These are phyloP conservation scores for Silene uniflora DNA, from an alignment of 148 eudicot genomes.

Conservation along the genomic window DNA sequence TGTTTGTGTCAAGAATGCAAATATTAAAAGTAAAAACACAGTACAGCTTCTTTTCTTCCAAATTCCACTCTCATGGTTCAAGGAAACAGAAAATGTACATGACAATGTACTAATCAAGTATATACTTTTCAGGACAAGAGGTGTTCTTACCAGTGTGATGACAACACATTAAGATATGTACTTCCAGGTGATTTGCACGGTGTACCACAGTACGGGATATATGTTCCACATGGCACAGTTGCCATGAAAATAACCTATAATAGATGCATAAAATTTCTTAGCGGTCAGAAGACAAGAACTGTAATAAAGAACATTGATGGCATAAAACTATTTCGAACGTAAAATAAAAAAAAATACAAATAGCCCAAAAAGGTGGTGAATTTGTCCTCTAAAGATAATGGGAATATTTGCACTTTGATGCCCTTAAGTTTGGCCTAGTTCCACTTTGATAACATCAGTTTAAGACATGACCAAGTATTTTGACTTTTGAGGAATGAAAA, in stretches of 20 bases:
- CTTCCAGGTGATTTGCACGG: conserved; percentile 22
- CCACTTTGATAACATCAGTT: background rate
- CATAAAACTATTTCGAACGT: background rate
- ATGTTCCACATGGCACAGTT: conserved; percentile 27
- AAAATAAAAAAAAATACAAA: background rate
- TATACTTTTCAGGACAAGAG: background rate
- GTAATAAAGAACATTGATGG: background rate
- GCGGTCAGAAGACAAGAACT: background rate
- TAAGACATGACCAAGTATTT: background rate
- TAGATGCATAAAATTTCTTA: background rate
- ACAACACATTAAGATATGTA: conserved; percentile 11
- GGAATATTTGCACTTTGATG: background rate
- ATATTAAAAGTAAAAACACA: background rate
- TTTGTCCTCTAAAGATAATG: background rate
- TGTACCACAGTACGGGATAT: conserved; percentile 19
- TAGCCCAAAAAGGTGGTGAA: background rate
- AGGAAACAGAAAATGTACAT: background rate
- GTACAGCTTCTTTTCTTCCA: background rate
- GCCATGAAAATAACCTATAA: conserved; percentile 27
- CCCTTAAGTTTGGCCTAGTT: background rate
- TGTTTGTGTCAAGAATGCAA: background rate
- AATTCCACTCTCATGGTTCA: background rate
- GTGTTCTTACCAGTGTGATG: conserved; percentile 31
- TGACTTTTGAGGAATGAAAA: background rate
- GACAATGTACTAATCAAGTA: conserved; percentile 4